A percentile compares a stretch with the other conserved stretches of the same genome.
These are phyloP conservation scores for Euphorbia celastroides DNA, from an alignment of 441 rosid genomes.

Conservation along the genomic window DNA sequence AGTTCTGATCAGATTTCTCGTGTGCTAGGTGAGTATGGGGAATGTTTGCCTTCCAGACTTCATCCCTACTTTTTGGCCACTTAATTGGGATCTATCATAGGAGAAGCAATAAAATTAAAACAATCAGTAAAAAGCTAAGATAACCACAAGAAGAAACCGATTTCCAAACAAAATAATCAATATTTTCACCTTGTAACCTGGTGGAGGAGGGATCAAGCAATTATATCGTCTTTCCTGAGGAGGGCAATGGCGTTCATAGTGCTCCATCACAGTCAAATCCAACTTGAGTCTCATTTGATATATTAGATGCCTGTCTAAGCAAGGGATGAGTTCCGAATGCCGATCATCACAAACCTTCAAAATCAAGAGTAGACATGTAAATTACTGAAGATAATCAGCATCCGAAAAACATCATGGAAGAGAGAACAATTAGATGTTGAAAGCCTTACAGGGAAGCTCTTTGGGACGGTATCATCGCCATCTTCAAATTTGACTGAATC, in stretches of 20 bases:
- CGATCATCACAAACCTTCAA: conserved; percentile 91
- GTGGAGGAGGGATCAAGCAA: conserved; percentile 97
- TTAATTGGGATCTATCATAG: conserved; percentile 74
- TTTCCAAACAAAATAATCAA: neutral
- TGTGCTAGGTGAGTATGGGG: conserved; percentile 99
- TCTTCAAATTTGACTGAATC: conserved; percentile 50
- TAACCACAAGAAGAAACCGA: neutral
- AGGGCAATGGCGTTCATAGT: conserved; percentile 98
- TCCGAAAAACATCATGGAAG: neutral
- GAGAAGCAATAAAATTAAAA: conserved; percentile 2
- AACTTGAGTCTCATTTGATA: conserved; percentile 96
- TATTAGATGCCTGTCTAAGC: conserved; percentile 85
- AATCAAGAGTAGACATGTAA: conserved; percentile 14
- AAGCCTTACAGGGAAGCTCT: conserved; percentile 83
- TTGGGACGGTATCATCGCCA: conserved; percentile 43
- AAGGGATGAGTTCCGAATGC: conserved; percentile 94
- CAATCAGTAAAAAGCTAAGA: neutral
- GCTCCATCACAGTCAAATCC: conserved; percentile 95
- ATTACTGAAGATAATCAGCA: conserved; percentile 6
- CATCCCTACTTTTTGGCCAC: conserved; percentile 99
- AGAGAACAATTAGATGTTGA: conserved; percentile 1
- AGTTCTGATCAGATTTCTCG: conserved; percentile 98
- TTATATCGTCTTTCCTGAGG: conserved; percentile 84
- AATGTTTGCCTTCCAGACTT: conserved; percentile 98
- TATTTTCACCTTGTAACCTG: conserved; percentile 71